Evolutionary conservation across 352 stramenopile genomes (phyloP).

Genomic region (Phytopythium boreale): DNA sequence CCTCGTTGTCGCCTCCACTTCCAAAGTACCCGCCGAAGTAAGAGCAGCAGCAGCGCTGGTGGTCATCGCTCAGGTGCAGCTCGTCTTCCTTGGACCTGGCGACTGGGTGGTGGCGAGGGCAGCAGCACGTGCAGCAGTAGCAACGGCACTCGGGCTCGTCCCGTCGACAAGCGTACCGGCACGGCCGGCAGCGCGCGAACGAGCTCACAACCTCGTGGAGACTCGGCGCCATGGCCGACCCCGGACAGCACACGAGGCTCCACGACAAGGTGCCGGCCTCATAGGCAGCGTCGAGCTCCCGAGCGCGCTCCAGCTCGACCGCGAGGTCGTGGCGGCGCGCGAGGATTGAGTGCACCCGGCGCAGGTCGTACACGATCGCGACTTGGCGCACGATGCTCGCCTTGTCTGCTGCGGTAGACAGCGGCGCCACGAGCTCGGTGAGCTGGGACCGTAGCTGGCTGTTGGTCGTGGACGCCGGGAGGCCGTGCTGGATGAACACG

Average conservation of each 20-base stretch:
- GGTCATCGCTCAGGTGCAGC: neutral
- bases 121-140: conserved; percentile 42
- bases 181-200: conserved; percentile 55
- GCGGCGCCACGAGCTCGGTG: conserved; percentile 23
- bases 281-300: conserved; percentile 48
- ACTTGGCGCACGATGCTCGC: conserved; percentile 49
- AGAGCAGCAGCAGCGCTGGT: conserved; percentile 1
- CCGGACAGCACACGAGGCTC: conserved; percentile 65
- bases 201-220: conserved; percentile 35
- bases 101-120: conserved; percentile 17
- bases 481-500: conserved; percentile 61
- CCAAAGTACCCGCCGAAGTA: conserved; percentile 18
- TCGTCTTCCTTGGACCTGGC: neutral
- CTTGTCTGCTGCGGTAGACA: conserved; percentile 21
- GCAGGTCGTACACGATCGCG: conserved; percentile 60
- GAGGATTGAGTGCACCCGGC: conserved; percentile 54
- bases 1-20: conserved; percentile 16
- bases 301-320: conserved; percentile 52
- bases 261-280: conserved; percentile 56
- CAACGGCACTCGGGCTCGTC: conserved; percentile 29
- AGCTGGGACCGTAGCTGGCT: conserved; percentile 33
- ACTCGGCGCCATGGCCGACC: conserved; percentile 48
- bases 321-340: conserved; percentile 39
- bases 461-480: conserved; percentile 47
- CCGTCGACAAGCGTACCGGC: conserved; percentile 48